Evolutionary conservation across 208 protist genomes (phyloP).

Genomic region (Acanthamoeba culbertsoni): DNA sequence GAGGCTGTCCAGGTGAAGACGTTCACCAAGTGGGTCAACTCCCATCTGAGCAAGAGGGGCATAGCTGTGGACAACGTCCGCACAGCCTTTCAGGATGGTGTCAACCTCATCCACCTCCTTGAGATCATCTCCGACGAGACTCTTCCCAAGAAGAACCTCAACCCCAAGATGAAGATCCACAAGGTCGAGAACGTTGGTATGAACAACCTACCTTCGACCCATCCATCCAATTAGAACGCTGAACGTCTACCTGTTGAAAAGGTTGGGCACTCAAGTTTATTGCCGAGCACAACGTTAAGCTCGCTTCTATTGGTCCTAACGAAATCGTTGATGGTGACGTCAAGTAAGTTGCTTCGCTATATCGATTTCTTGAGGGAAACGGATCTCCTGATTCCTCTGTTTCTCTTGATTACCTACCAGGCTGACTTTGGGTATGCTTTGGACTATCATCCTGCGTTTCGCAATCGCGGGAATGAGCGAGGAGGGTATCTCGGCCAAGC

Average conservation of each 20-base stretch:
- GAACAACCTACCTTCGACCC: constrained; percentile 33
- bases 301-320: constrained; percentile 64
- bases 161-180: constrained; percentile 76
- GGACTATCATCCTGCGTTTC: constrained; percentile 77
- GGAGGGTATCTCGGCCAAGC: constrained; percentile 73
- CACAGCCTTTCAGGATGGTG: constrained; percentile 70
- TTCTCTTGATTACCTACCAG: background rate
- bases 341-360: background rate
- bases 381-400: background rate
- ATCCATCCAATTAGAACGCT: background rate
- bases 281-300: constrained; percentile 68
- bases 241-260: background rate
- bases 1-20: constrained; percentile 65
- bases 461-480: constrained; percentile 72
- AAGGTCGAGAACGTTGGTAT: constrained; percentile 76
- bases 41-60: constrained; percentile 66
- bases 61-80: constrained; percentile 53
- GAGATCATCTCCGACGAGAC: constrained; percentile 73
- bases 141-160: constrained; percentile 71
- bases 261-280: constrained; percentile 69
- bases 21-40: constrained; percentile 78
- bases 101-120: constrained; percentile 74
- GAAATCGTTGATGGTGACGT: constrained; percentile 33
- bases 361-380: background rate
- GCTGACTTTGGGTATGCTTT: constrained; percentile 33